Evolutionary conservation across 2,329 filamentous ascomycete genomes (phyloP), one percentile per base, ranked within the genome.

Genomic region (Ophiostoma sp.): DNA sequence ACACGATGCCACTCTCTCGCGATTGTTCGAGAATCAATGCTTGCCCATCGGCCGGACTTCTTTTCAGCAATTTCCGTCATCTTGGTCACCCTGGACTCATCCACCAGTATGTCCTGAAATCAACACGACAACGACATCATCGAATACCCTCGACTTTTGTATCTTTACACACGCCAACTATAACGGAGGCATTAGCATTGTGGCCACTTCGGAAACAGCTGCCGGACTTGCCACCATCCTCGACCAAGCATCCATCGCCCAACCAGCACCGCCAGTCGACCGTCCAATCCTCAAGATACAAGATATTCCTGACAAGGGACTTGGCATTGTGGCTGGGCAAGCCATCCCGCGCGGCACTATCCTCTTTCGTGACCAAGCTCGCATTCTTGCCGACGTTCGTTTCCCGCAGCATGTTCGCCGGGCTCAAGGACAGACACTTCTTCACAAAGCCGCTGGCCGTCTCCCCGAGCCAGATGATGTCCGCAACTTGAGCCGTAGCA

Each of bases 131-230:
- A 2, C 31, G 5, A 33, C 17, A 0, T 8, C 64, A 2, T 15
- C 64, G 2, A 22, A 4, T 6, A 0, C 22, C 0, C 17, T 69
- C 8, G 17, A n/a, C 11, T 79, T 77, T 71, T 79, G 78, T 71
- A 76, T 78, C 55, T 77, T 75, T 36, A 79, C 78, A 15, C 73
- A 76, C 36, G 72, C 75, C 45, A 31, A 70, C 15, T 77, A 78
- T n/a, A 72, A 70, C 12, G 64, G 73, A 12, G 63, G 73, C 63
- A 15, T 76, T 70, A 33, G 73, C 76, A 63, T 74, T 1, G 69
- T 73, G 0, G 76, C 81, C 15, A 82, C 78, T 0, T 81, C 81
- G 0, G 79, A 80, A 63, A 76, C 75, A 9, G 79, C 81, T 1
- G 77, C 80, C 0, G 48, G 42, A 2, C 36, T 72, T 12, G 61